Percentiles rank a stretch among this genome's conserved stretches.
phyloP scores from a whole-genome alignment of 495 filamentous ascomycete genomes.

The Penicillium subrubescens region DNA sequence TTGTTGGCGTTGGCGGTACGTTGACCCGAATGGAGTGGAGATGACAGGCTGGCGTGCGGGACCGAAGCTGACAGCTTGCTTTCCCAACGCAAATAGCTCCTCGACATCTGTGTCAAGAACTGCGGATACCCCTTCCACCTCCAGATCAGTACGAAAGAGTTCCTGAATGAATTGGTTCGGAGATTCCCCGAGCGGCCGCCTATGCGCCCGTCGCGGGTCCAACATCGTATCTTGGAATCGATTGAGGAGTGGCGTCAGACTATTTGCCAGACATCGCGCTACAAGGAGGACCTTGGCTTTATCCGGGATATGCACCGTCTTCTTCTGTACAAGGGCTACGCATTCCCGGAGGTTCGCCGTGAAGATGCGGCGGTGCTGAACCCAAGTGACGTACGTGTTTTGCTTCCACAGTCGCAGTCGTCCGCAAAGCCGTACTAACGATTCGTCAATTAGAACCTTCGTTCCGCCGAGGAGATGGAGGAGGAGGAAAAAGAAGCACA shows the following conservation, averaged over 20 bases:
- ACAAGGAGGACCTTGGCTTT: conserved; percentile 95
- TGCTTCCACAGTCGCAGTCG: neutral
- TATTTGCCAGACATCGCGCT: conserved; percentile 95
- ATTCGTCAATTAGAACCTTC: conserved; percentile 66
- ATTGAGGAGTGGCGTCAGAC: conserved; percentile 99
- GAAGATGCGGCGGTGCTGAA: conserved; percentile 98
- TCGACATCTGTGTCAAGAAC: conserved; percentile 99
- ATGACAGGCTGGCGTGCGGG: conserved; percentile 23
- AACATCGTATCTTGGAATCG: conserved; percentile 89
- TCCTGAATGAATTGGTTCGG: conserved; percentile 96
- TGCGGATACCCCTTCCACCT: conserved; percentile 99
- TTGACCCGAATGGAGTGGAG: conserved; percentile 13
- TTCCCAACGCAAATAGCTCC: conserved; percentile 59
- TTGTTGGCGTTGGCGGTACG: conserved; percentile 77
- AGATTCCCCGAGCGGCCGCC: conserved; percentile 94
- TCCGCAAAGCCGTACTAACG: conserved; percentile 30
- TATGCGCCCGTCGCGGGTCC: conserved; percentile 79
- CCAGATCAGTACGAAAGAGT: conserved; percentile 98
- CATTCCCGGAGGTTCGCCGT: conserved; percentile 85
- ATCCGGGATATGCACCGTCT: conserved; percentile 98
- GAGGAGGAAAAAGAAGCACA: conserved; percentile 93
- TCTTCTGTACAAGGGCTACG: conserved; percentile 93
- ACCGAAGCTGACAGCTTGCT: conserved; percentile 28
- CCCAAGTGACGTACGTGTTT: conserved; percentile 83
- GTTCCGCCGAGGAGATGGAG: conserved; percentile 98